A percentile compares a stretch with the other conserved stretches of the same genome.
These are phyloP conservation scores for Petasospora rhodanensis DNA, from an alignment of 1,139 yeast species.

Conservation along the genomic window DNA sequence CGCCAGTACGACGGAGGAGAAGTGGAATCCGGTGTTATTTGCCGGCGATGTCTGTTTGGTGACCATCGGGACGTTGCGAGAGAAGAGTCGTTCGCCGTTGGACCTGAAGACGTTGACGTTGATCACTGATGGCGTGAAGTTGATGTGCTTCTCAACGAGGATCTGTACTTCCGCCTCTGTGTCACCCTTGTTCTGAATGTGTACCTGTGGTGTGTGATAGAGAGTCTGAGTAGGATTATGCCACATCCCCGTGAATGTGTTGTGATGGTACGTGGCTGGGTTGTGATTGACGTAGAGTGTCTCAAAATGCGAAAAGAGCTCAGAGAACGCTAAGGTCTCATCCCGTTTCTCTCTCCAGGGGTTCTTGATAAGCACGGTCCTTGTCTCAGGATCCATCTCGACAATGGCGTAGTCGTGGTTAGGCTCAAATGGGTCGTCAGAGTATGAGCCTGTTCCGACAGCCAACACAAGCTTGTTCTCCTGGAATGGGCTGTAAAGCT, in stretches of 20 bases:
- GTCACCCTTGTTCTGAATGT: constrained; percentile 34
- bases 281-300: constrained; percentile 71
- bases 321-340: constrained; percentile 27
- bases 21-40: constrained; percentile 31
- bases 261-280: constrained; percentile 33
- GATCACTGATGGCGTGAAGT: constrained; percentile 16
- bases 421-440: constrained; percentile 37
- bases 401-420: constrained; percentile 69
- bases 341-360: constrained; percentile 33
- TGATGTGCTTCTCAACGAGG: constrained; percentile 37
- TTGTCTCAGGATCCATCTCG: constrained; percentile 29
- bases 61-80: constrained; percentile 23
- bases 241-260: constrained; percentile 36
- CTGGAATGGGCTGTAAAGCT: constrained; percentile 29
- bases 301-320: constrained; percentile 43
- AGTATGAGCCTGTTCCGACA: constrained; percentile 57
- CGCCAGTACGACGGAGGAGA: constrained; percentile 26
- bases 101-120: constrained; percentile 33
- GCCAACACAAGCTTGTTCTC: constrained; percentile 46
- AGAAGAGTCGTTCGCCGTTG: constrained; percentile 33
- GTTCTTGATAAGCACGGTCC: constrained; percentile 41
- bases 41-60: constrained; percentile 10
- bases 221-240: constrained; percentile 22
- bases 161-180: constrained; percentile 41
- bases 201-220: constrained; percentile 45